Percentiles rank a stretch among this genome's conserved stretches.
Evolutionary conservation across 2,329 filamentous ascomycete species (phyloP).

Genomic region (Madurella mycetomatis): DNA sequence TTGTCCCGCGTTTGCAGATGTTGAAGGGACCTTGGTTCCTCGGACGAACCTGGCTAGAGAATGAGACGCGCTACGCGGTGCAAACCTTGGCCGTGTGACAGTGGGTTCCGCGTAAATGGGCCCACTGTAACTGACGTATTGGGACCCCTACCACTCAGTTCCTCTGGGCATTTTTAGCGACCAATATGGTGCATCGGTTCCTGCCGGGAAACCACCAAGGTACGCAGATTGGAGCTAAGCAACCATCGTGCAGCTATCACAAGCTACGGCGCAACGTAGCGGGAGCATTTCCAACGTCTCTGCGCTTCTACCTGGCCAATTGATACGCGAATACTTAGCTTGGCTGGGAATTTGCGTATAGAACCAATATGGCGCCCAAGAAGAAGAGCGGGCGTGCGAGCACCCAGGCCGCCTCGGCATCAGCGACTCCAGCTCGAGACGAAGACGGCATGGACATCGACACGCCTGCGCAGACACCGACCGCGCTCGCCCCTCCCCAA

Average conservation of each 20-base stretch:
- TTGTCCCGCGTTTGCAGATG: too few relatives aligned
- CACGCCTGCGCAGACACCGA: conserved; percentile 50
- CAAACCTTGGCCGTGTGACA: too few relatives aligned
- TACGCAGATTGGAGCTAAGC: not conserved
- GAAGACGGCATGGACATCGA: conserved; percentile 60
- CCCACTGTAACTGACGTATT: too few relatives aligned
- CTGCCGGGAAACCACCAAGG: conserved; percentile 10
- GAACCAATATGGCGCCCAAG: conserved; percentile 52
- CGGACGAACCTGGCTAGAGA: too few relatives aligned
- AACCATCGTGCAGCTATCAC: not conserved
- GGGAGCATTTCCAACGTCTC: not conserved
- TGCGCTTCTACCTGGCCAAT: not conserved
- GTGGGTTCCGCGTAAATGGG: too few relatives aligned
- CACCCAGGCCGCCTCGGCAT: conserved; percentile 26
- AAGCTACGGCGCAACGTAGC: not conserved
- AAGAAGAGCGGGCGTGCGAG: conserved; percentile 60
- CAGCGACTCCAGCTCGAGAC: conserved; percentile 44
- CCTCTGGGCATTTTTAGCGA: too few relatives aligned
- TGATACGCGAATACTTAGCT: not conserved
- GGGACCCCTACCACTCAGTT: too few relatives aligned
- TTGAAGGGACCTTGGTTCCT: too few relatives aligned
- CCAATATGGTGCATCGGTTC: not conserved
- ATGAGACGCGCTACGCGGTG: too few relatives aligned
- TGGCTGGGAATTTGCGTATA: not conserved
- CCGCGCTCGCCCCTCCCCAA: conserved; percentile 36